These are phyloP conservation scores for Shiraia sp. DNA, from an alignment of 2,329 filamentous ascomycete genomes.

Conservation along the genomic window DNA sequence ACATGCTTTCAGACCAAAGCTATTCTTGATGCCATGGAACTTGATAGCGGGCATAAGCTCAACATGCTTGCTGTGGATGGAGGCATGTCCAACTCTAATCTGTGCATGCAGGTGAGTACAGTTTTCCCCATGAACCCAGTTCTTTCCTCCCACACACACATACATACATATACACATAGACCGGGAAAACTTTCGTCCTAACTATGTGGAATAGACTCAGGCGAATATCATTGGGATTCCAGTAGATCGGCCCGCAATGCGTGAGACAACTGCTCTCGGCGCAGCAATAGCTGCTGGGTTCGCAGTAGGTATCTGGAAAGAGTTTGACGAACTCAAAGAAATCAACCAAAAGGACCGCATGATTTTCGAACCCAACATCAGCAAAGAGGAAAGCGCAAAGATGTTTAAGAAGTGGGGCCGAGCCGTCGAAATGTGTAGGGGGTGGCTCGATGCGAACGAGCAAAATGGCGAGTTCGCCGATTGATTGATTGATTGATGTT, in stretches of 20 bases:
- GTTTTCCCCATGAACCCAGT: neutral
- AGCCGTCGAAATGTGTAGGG: conserved; percentile 77
- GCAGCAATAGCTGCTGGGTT: conserved; percentile 90
- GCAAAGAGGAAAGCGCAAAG: conserved; percentile 59
- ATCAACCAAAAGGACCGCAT: conserved; percentile 73
- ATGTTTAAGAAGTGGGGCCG: conserved; percentile 75
- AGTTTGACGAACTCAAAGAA: conserved; percentile 71
- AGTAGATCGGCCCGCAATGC: conserved; percentile 83
- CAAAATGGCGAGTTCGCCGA: conserved; percentile 38
- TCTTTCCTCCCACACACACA: too few relatives aligned
- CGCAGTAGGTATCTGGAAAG: conserved; percentile 76
- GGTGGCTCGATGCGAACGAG: conserved; percentile 63
- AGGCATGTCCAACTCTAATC: conserved; percentile 84
- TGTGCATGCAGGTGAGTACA: conserved; percentile 73
- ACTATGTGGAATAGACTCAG: conserved; percentile 63
- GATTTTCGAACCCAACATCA: conserved; percentile 70
- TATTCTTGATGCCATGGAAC: conserved; percentile 88
- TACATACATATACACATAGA: too few relatives aligned
- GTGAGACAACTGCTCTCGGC: conserved; percentile 85
- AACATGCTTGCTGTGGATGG: conserved; percentile 81
- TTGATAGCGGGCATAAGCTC: conserved; percentile 77
- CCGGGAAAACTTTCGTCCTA: conserved; percentile 10
- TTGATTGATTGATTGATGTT: too few relatives aligned
- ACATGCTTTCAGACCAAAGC: conserved; percentile 93
- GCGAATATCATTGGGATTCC: conserved; percentile 83